Base-by-base conservation (phyloP, 768 basidiomycete species). In the Russula emetica region DNA sequence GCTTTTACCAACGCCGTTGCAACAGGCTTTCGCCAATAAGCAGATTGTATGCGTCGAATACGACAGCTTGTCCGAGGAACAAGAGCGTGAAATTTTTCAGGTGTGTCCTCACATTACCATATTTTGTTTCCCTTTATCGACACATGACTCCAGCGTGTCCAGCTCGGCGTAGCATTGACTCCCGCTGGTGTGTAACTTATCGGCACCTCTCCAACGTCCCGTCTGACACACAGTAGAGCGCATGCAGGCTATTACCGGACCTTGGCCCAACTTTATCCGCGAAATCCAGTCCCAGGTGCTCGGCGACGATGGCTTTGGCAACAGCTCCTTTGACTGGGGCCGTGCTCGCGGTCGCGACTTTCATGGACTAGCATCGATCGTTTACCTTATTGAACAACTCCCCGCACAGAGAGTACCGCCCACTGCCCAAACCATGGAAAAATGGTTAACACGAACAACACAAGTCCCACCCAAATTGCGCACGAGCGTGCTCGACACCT, bases 41-140 rank as follows among this genome's bases (percentile, higher is more conserved):
- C 87, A 89, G 66, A 80, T 93, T 22, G 73, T 75, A 54, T 92
- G 90, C 67, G 82, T 90, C n/a, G 90, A 92, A 70, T 92, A 86
- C 66, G 72, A 74, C 3, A 76, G 77, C 20, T 70, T 87, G 47
- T 76, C 72, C 0, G 71, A 71, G 8, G 78, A 83, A 55, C 80
- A 83, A 69, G 89, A 88, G 67, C 79, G 86, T 32, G 87, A 87
- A 69, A 83, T 87, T 28, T 90, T 87, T 75, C 86, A 88, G 78
- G 90, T 86, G 47, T 47, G 79, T 57, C n/a, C 26, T 8, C 2
- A 26, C 28, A 1, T 47, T 58, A 18, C 32, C 5, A 53, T 5
- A n/a, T 69, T 50, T 24, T 26, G 28, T 36, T 58, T 42, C 61
- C 6, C 5, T 16, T 32, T 26, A 34, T 44, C 58, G 38, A 67